Evolutionary conservation across 2,329 filamentous ascomycete species (phyloP), one percentile per base, ranked within the genome.

Genomic region (Diaporthe citrichinensis): DNA sequence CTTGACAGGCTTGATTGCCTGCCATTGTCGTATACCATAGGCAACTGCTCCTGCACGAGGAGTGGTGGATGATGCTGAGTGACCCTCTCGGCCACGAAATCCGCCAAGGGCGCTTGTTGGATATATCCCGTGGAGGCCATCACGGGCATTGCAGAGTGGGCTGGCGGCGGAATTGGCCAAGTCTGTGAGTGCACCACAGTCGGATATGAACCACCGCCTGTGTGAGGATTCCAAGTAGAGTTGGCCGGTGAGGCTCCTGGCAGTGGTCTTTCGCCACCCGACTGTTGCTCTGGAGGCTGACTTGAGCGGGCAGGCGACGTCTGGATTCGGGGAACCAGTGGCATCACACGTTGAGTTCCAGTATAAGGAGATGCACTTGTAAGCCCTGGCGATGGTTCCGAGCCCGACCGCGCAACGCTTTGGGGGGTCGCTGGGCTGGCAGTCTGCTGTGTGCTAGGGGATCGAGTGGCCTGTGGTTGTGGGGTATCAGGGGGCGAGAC

Each of bases 401-500:
- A 69, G 73, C 41, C 44, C 62, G 69, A 44, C 69, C 57, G 73
- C 49, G 59, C 4, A 46, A 44, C 31, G 12, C 68, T 44, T n/a
- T 49, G 62, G 14, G 61, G 49, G 15, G 23, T 68, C 34, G 73
- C 69, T 55, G 79, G 67, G 25, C 39, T 68, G 31, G 80, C 62
- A 72, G 74, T 41, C 67, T 69, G 55, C 73, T 77, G 57, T 46
- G 76, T 34, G 76, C 79, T 62, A 76, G 77, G 5, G 71, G 69
- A 17, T 71, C 53, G 44, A 46, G 73, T 71, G 28, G 55, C 65
- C 58, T 78, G 78, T 15, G 77, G 72, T 9, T 77, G 77, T 6
- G 87, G 87, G 0, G 87, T 87, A 15, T 80, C 83, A 3, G 86
- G 87, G 0, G 88, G 87, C 2, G 87, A 88, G 6, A 86, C 86